Percentiles rank a stretch among this genome's conserved stretches.
phyloP scores from a whole-genome alignment of 192 early-diverging fungal genomes.

The Linnemannia schmuckeri region DNA sequence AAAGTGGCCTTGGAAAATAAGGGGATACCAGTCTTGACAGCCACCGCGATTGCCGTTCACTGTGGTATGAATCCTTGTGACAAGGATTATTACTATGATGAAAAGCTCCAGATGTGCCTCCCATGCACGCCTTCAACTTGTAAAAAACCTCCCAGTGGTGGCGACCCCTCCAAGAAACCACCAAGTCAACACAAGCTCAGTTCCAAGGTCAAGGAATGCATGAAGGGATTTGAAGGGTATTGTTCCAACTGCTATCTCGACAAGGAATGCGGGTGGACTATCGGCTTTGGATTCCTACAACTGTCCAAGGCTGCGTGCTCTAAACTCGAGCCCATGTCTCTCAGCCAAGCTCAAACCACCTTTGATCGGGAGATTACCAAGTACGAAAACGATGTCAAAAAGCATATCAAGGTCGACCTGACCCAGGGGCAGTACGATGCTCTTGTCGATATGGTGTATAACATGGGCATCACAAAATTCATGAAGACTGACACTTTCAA shows the following conservation, averaged over 20 bases:
- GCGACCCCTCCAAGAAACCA: not conserved
- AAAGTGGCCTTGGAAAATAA: too few relatives aligned
- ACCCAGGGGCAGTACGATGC: slow-evolving; percentile 4
- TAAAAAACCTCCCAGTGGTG: too few relatives aligned
- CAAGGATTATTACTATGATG: too few relatives aligned
- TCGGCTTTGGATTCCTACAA: not conserved
- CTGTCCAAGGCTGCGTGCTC: not conserved
- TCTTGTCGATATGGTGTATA: not conserved
- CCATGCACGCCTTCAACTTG: too few relatives aligned
- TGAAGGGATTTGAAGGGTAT: not conserved
- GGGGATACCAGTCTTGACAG: too few relatives aligned
- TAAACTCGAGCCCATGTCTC: not conserved
- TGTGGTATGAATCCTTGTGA: too few relatives aligned
- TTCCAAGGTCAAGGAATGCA: not conserved
- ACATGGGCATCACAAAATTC: not conserved
- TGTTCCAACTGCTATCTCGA: not conserved
- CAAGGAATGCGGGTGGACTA: not conserved
- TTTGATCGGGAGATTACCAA: not conserved
- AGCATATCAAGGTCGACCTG: not conserved
- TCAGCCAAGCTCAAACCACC: not conserved
- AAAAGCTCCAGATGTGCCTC: too few relatives aligned
- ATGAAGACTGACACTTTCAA: not conserved
- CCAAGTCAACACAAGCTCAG: not conserved
- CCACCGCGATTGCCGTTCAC: too few relatives aligned
- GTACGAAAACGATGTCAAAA: not conserved